Base-by-base conservation (phyloP, 2,329 filamentous ascomycete genomes). In the Thielaviopsis populi region DNA sequence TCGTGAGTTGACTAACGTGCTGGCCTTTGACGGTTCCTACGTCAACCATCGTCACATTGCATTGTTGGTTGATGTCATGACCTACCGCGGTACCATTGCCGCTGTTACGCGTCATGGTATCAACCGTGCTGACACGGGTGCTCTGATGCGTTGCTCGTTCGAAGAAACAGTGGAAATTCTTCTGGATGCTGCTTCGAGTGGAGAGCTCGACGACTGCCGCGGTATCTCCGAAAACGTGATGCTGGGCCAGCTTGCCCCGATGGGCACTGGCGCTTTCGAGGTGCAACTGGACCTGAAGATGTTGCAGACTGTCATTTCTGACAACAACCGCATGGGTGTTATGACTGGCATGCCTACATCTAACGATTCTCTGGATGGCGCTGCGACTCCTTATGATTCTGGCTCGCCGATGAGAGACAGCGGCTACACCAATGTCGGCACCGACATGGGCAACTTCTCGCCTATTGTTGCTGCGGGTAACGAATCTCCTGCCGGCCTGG, bases 161-260 rank as follows among this genome's bases (percentile, higher is more conserved):
- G 94, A 99, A 76, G 95, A 99, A 75, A 99, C 94, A 0, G 94
- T 99, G 48, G 95, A 99, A 73, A 99, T 99, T 79, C 79, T 99
- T 62, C 84, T 99, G 22, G 94, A 99, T 73, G 95, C 94, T 67
- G 94, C 94, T 27, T 90, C 91, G 17, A 89, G 89, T 61, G 94
- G 94, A 73, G 94, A 99, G 75, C 81, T 99, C 40, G 94, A 99
- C 72, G 94, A 99, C 75, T 99, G 95, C 78, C 88, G 91, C 66
- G 94, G 94, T 80, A 92, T 99, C 61, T 97, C 94, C 17, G 94
- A 99, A 77, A 99, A 99, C 77, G 87, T 99, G 72, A 99, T 99
- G 83, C 83, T 99, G 67, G 94, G 94, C 67, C 94, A 99, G 77
- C 83, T 97, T 76, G 94, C 95, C 4, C 94, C 95, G 37, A 92